Percentiles rank a stretch among this genome's conserved stretches.
Conservation (phyloP, 1,284 basidiomycete genomes). For the Butyriboletus appendiculatus region DNA sequence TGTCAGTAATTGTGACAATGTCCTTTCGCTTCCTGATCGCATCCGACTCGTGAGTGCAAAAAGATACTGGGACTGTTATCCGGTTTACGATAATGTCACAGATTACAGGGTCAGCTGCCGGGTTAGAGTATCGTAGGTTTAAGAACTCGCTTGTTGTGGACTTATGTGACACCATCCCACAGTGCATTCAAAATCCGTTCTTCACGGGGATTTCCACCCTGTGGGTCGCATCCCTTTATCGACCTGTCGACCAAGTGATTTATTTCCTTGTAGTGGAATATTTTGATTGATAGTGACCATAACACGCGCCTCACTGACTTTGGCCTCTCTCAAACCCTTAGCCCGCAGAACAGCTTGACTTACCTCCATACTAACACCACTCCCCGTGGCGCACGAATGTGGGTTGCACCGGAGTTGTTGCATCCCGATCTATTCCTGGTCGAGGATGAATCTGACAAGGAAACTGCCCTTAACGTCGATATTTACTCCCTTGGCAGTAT, state of each 20-base stretch:
- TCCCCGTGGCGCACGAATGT: neutral
- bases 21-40: neutral
- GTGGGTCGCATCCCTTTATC: neutral
- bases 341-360: neutral
- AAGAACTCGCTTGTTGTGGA: neutral
- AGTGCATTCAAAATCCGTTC: slow-evolving; percentile 10
- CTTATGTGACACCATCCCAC: neutral
- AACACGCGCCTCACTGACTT: slow-evolving; percentile 13
- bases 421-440: neutral
- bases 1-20: neutral
- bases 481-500: slow-evolving; percentile 14
- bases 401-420: slow-evolving; percentile 8
- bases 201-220: slow-evolving; percentile 13
- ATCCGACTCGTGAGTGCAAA: slow-evolving; percentile 2
- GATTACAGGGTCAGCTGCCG: slow-evolving; percentile 3
- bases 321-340: slow-evolving; percentile 6
- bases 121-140: slow-evolving; percentile 7
- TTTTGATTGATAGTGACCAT: slow-evolving; percentile 5
- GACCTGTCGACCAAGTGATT: neutral
- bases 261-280: slow-evolving; percentile 1
- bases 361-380: neutral
- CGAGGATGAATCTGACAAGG: neutral
- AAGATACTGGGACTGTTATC: neutral
- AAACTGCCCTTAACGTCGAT: neutral
- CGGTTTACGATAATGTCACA: neutral